Evolutionary conservation across 805 yeast genomes (phyloP).

Genomic region (Starmerella stigmatis): DNA sequence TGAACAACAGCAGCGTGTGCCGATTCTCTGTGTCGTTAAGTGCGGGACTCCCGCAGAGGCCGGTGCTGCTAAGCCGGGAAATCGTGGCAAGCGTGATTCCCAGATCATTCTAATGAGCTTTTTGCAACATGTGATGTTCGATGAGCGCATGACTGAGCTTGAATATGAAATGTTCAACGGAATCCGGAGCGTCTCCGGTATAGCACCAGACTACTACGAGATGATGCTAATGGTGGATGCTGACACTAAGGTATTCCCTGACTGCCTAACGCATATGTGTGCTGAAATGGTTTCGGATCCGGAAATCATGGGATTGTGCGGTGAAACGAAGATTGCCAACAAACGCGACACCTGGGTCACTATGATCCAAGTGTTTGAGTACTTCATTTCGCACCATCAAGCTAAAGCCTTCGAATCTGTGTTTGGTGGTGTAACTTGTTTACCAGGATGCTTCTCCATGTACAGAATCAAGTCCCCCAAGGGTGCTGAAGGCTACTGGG

Average conservation of each 20-base stretch:
- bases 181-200: constrained; percentile 75
- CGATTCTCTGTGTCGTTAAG: constrained; percentile 67
- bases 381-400: constrained; percentile 87
- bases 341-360: constrained; percentile 81
- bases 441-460: constrained; percentile 92
- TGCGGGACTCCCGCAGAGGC: constrained; percentile 76
- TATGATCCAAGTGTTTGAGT: constrained; percentile 86
- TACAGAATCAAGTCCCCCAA: constrained; percentile 86
- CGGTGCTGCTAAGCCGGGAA: constrained; percentile 68
- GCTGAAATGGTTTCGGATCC: constrained; percentile 86
- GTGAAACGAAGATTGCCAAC: constrained; percentile 85
- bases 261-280: constrained; percentile 77
- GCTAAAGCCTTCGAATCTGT: constrained; percentile 92
- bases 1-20: constrained; percentile 75
- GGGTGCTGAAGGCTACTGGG: constrained; percentile 73
- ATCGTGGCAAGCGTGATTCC: constrained; percentile 92
- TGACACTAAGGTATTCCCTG: constrained; percentile 80
- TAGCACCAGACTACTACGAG: constrained; percentile 76
- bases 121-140: constrained; percentile 74
- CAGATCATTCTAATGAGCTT: constrained; percentile 86
- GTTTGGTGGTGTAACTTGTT: constrained; percentile 88
- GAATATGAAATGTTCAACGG: constrained; percentile 66
- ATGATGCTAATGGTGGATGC: constrained; percentile 88
- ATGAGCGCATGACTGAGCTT: constrained; percentile 87
- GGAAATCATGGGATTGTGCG: constrained; percentile 82